Percentiles rank a stretch among this genome's conserved stretches.
Evolutionary conservation across 140 eudicot genomes (phyloP).

Genomic region (Cichorium intybus): DNA sequence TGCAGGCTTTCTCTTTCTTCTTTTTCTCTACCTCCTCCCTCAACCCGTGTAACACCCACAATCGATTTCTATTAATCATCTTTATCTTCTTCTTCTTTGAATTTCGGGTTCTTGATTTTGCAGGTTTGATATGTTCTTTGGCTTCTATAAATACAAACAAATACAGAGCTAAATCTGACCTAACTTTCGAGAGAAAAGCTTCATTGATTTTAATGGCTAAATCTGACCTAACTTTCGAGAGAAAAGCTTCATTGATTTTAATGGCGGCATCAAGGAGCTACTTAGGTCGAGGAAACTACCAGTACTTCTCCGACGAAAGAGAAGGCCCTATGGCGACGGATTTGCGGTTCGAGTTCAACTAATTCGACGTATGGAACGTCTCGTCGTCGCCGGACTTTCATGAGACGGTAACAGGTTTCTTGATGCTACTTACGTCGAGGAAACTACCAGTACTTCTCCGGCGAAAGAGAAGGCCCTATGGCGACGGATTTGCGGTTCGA

Average conservation of each 20-base stretch:
- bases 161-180: conserved; percentile 13
- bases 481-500: conserved; percentile 18
- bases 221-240: conserved; percentile 16
- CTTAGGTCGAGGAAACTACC: conserved; percentile 20
- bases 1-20: no score
- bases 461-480: not conserved
- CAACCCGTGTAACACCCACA: no score
- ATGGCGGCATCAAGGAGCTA: conserved; percentile 35
- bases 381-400: conserved; percentile 29
- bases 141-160: conserved; percentile 41
- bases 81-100: no score
- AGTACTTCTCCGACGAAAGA: conserved; percentile 15
- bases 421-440: conserved; percentile 10
- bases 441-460: conserved; percentile 26
- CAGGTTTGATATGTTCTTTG: no score
- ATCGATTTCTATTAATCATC: no score
- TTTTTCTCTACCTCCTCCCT: no score
- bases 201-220: no score
- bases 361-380: conserved; percentile 36
- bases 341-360: conserved; percentile 32
- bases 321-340: not conserved
- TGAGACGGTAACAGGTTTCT: no score
- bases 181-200: conserved; percentile 20
- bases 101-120: no score
- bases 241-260: conserved; percentile 11